phyloP scores from a whole-genome alignment of 768 basidiomycete genomes.

The Hericium alpestre region DNA sequence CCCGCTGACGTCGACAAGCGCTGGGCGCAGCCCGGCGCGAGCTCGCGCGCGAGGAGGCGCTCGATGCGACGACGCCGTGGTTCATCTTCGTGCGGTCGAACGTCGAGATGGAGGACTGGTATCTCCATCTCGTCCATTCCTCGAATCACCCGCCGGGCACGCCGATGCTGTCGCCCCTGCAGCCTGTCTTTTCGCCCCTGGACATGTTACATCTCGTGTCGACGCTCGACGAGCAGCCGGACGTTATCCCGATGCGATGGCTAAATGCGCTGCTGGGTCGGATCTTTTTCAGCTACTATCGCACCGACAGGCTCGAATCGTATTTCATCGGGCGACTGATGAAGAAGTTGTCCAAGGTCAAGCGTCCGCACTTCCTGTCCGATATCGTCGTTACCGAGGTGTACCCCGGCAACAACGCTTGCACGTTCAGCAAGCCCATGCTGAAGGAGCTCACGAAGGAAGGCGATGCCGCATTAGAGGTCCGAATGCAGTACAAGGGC shows the following conservation, averaged over 20 bases:
- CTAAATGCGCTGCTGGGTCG: conserved; percentile 90
- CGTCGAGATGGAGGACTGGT: conserved; percentile 97
- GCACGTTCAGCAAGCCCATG: conserved; percentile 94
- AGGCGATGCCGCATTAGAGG: conserved; percentile 84
- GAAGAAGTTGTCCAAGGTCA: conserved; percentile 89
- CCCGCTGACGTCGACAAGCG: no score
- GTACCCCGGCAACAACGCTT: conserved; percentile 73
- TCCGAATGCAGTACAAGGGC: conserved; percentile 75
- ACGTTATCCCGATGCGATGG: conserved; percentile 97
- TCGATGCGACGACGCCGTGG: conserved; percentile 61
- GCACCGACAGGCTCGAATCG: conserved; percentile 70
- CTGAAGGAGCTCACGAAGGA: conserved; percentile 92
- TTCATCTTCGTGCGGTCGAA: conserved; percentile 87
- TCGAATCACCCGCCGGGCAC: conserved; percentile 53
- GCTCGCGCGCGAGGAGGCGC: conserved; percentile 37
- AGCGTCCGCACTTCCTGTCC: conserved; percentile 75
- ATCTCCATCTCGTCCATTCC: conserved; percentile 69
- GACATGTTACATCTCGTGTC: conserved; percentile 81
- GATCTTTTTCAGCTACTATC: conserved; percentile 85
- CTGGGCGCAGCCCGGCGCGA: no score
- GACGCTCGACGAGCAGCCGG: conserved; percentile 85
- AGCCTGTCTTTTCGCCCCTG: conserved; percentile 53
- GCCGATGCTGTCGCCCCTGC: conserved; percentile 49
- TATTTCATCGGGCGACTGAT: conserved; percentile 82
- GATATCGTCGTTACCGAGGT: conserved; percentile 85